Evolutionary conservation across 2,329 filamentous ascomycete species (phyloP), one percentile per base, ranked within the genome.

Genomic region (Truncatella angustata): DNA sequence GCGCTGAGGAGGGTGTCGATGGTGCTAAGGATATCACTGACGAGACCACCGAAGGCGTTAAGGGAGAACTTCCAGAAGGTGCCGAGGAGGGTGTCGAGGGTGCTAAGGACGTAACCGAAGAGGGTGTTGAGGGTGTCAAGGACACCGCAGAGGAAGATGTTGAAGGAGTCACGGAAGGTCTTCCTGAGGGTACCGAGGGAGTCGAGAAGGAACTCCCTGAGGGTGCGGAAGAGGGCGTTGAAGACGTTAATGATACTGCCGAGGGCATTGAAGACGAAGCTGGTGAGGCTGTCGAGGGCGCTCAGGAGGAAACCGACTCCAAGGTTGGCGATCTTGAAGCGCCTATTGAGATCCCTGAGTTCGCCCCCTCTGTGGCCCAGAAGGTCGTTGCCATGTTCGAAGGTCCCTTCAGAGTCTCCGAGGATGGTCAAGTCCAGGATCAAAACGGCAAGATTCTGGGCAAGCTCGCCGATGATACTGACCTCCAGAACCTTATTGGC

Each of bases 361-460:
- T 68, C 18, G 58, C 66, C 1, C 61, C 66, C 6, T 62, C 63
- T 1, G 63, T 67, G 4, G 66, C 66, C 12, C 62, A 58, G 12
- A 66, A 65, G 49, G 65, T 67, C 24, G 63, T 68, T 24, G 60
- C 56, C 28, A 66, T 67, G 64, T 67, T 63, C 36, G 55, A 67
- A 44, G 58, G 63, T 5, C 65, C 65, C 12, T 72, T 79, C 18
- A 71, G 71, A 30, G 70, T 79, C 34, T 70, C 67, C 30, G 66
- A 77, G 49, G 68, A 76, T 35, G 75, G 77, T 16, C 76, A 71
- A 64, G 65, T 79, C 24, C 73, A 72, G 40, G 75, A 79, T 49
- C 71, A 74, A 52, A 75, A 76, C 47, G 72, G 70, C 43, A 75
- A 71, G 51, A 47, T 66, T 18, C 56, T 67, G 3, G 66, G 66